Percentiles rank a stretch among this genome's conserved stretches.
Conservation (phyloP, 768 basidiomycete species). For the Dendrothele bispora region DNA sequence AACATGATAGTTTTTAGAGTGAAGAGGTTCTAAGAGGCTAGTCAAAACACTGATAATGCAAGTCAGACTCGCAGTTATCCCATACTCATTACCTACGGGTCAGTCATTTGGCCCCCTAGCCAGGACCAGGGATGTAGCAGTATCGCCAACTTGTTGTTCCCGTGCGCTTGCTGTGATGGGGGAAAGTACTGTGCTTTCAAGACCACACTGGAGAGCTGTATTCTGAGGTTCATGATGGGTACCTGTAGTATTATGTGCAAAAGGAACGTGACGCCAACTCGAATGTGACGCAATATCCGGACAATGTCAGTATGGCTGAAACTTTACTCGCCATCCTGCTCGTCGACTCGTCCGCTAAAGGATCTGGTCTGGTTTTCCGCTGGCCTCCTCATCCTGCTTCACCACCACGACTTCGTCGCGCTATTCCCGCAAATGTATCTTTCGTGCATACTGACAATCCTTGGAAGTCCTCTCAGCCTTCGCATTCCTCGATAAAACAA, state of each 20-base stretch:
- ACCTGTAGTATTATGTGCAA: no score
- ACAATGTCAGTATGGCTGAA: conserved; percentile 57
- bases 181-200: conserved; percentile 1
- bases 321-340: conserved; percentile 79
- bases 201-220: no score
- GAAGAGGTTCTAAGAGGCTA: conserved; percentile 40
- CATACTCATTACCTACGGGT: conserved; percentile 55
- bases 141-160: conserved; percentile 53
- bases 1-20: conserved; percentile 51
- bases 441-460: conserved; percentile 68
- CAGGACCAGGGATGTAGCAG: conserved; percentile 86
- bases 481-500: conserved; percentile 1
- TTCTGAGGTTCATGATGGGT: no score
- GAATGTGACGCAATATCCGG: no score
- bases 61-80: not conserved
- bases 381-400: conserved; percentile 78
- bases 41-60: conserved; percentile 40
- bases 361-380: conserved; percentile 74
- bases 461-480: conserved; percentile 65
- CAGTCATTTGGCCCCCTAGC: conserved; percentile 74
- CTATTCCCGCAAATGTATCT: conserved; percentile 48
- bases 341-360: conserved; percentile 82
- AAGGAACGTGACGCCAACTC: no score
- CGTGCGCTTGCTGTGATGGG: not conserved
- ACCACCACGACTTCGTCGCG: conserved; percentile 69